These are phyloP conservation scores for Aspergillus sp. DNA, from an alignment of 2,329 filamentous ascomycete species.

Conservation along the genomic window DNA sequence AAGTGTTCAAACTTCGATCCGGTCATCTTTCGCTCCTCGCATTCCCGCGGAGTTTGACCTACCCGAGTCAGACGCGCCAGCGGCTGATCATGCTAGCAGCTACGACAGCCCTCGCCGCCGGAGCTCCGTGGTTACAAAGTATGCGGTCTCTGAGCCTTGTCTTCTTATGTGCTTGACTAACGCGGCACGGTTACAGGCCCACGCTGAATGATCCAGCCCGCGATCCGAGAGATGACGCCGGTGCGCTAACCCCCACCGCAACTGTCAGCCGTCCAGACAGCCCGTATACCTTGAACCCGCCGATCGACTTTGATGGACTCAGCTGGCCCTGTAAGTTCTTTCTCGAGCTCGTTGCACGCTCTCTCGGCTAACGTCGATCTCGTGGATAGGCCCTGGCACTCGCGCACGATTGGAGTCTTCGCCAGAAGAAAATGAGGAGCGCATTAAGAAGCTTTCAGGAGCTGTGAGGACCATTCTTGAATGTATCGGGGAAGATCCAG, in stretches of 20 bases:
- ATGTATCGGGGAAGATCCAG: slow-evolving; percentile 68
- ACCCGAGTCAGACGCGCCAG: slow-evolving; percentile 23
- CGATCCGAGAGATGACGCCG: slow-evolving; percentile 57
- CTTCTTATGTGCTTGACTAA: neutral
- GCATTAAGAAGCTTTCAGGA: slow-evolving; percentile 64
- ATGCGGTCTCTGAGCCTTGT: slow-evolving; percentile 14
- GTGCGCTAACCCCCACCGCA: slow-evolving; percentile 55
- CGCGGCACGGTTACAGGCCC: slow-evolving; percentile 27
- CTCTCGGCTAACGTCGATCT: slow-evolving; percentile 15
- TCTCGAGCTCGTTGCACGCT: neutral
- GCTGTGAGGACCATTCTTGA: slow-evolving; percentile 68
- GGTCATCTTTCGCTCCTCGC: slow-evolving; percentile 57
- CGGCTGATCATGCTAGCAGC: slow-evolving; percentile 22
- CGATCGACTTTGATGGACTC: slow-evolving; percentile 57
- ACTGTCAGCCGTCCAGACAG: slow-evolving; percentile 56
- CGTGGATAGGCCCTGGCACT: slow-evolving; percentile 48
- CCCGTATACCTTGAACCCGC: slow-evolving; percentile 54
- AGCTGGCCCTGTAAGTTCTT: slow-evolving; percentile 56
- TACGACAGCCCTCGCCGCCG: slow-evolving; percentile 25
- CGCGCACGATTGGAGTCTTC: slow-evolving; percentile 60
- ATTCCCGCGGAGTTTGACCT: slow-evolving; percentile 37
- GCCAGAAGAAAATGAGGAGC: slow-evolving; percentile 61
- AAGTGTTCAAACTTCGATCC: slow-evolving; percentile 62
- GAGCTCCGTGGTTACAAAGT: slow-evolving; percentile 32
- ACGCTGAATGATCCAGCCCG: slow-evolving; percentile 55